These are phyloP conservation scores for Pseudohalonectria lignicola DNA, from an alignment of 2,329 filamentous ascomycete species.

Conservation along the genomic window DNA sequence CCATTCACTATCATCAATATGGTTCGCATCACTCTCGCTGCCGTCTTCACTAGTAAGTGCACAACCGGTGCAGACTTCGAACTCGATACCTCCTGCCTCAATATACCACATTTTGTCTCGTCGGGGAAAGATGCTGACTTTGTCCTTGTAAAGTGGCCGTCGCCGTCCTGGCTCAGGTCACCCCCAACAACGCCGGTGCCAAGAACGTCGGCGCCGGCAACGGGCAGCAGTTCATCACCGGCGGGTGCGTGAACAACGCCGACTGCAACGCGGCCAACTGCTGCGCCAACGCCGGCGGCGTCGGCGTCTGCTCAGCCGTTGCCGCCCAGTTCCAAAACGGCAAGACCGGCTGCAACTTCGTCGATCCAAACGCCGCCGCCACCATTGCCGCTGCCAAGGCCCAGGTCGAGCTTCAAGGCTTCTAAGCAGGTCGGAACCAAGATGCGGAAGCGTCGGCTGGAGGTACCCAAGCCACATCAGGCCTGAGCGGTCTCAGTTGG, in stretches of 20 bases:
- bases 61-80: too few relatives aligned
- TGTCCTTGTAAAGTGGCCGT: conserved; percentile 16
- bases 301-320: conserved; percentile 19
- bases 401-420: conserved; percentile 19
- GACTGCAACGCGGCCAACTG: conserved; percentile 18
- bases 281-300: conserved; percentile 14
- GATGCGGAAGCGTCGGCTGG: too few relatives aligned
- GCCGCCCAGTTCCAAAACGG: conserved; percentile 20
- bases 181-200: conserved; percentile 19
- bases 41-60: conserved; percentile 15
- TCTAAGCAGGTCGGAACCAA: too few relatives aligned
- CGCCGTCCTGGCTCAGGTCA: conserved; percentile 13
- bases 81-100: too few relatives aligned
- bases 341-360: conserved; percentile 21
- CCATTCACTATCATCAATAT: conserved; percentile 11
- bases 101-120: too few relatives aligned
- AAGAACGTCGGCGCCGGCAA: conserved; percentile 17
- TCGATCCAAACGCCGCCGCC: conserved; percentile 16
- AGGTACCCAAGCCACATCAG: too few relatives aligned
- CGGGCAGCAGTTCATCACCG: conserved; percentile 19
- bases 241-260: conserved; percentile 18
- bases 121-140: too few relatives aligned
- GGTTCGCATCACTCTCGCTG: conserved; percentile 16
- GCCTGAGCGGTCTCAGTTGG: too few relatives aligned
- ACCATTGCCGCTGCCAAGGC: conserved; percentile 19